Evolutionary conservation across 108 stramenopile species (phyloP).

Genomic region (Nannochloropsis gaditana): DNA sequence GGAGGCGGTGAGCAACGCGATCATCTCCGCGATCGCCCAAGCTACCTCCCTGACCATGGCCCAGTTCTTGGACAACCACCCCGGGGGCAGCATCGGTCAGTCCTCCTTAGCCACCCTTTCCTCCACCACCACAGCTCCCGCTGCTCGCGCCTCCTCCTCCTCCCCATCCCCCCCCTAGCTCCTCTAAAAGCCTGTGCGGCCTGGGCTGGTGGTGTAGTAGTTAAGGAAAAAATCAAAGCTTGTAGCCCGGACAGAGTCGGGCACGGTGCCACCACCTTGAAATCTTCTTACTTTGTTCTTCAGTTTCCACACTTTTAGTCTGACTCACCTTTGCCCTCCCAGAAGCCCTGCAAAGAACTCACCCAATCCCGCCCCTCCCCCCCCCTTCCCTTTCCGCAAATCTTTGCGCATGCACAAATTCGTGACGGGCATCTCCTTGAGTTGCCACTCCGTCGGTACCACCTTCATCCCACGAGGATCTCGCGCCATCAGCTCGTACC

Average conservation of each 20-base stretch:
- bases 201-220: too few relatives aligned
- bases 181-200: too few relatives aligned
- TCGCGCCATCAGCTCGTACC: not conserved
- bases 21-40: not conserved
- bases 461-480: not conserved
- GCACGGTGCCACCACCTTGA: too few relatives aligned
- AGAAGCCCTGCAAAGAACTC: not conserved
- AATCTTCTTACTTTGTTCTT: too few relatives aligned
- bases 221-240: too few relatives aligned
- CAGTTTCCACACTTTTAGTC: too few relatives aligned
- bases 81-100: not conserved
- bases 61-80: not conserved
- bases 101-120: not conserved
- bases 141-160: not conserved
- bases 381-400: not conserved
- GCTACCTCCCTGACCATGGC: not conserved
- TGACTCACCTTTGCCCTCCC: not conserved
- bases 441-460: not conserved
- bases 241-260: too few relatives aligned
- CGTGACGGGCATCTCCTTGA: not conserved
- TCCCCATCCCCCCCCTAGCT: not conserved
- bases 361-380: not conserved
- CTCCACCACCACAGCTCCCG: not conserved
- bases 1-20: not conserved
- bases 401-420: constrained; percentile 20